phyloP scores from a whole-genome alignment of 2,329 filamentous ascomycete genomes.

The Leptographium procerum region DNA sequence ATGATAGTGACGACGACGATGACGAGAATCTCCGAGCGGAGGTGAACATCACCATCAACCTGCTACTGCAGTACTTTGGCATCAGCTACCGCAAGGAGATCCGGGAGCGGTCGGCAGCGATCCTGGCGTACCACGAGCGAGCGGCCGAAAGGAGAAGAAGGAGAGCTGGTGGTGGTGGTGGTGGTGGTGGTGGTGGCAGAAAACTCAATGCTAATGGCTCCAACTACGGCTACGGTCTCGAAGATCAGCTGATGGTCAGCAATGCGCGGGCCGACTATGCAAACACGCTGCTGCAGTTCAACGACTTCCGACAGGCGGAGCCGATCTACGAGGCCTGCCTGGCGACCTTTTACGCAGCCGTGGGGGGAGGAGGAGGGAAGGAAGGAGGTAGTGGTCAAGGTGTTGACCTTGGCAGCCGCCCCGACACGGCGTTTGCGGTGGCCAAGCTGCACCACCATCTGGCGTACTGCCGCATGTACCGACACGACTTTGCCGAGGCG shows the following conservation, averaged over 20 bases:
- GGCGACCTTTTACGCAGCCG: slow-evolving; percentile 1
- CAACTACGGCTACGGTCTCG: neutral
- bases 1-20: neutral
- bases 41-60: slow-evolving; percentile 9
- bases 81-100: slow-evolving; percentile 11
- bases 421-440: slow-evolving; percentile 6
- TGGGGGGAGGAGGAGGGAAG: too few species aligned
- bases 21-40: slow-evolving; percentile 5
- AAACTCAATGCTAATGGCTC: neutral
- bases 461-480: slow-evolving; percentile 12
- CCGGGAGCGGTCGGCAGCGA: slow-evolving; percentile 7
- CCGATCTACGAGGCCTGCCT: slow-evolving; percentile 10
- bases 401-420: too few species aligned
- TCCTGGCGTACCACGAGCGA: slow-evolving; percentile 6
- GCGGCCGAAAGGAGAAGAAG: neutral
- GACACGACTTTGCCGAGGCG: slow-evolving; percentile 6
- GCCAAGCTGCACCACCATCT: slow-evolving; percentile 12
- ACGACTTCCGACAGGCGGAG: slow-evolving; percentile 8
- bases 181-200: neutral
- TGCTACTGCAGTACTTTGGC: slow-evolving; percentile 12
- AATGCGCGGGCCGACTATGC: slow-evolving; percentile 12
- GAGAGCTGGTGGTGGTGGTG: neutral
- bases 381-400: too few species aligned
- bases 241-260: slow-evolving; percentile 5
- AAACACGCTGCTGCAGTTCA: slow-evolving; percentile 12